Evolutionary conservation across 768 basidiomycete species (phyloP), one percentile per base, ranked within the genome.

Genomic region (Boletus fagicola): DNA sequence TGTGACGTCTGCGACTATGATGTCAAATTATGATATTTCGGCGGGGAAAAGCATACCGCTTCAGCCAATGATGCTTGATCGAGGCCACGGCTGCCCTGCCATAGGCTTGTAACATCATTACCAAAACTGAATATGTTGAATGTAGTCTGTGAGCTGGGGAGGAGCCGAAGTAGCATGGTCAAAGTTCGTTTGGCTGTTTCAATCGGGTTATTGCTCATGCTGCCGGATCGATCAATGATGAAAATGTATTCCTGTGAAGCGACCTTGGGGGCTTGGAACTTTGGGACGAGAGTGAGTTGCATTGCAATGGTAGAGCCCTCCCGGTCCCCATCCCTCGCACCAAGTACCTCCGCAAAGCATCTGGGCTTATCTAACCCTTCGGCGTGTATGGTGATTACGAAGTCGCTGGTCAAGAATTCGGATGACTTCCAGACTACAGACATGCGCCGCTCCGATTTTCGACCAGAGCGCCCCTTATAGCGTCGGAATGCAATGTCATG

Each of bases 41-140:
- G 42, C 20, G 28, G 5, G 50, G 46, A 39, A 50, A 30, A 24
- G 26, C 49, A 69, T 78, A 71, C 63, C 76, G 81, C 81, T 33
- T 62, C 42, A 1, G 40, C 42, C 59, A 84, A 56, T 11, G 67
- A 67, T 0, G 38, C 20, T 45, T 61, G 61, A 54, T 68, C 58
- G 49, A 80, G 80, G 0, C 13, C 20, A 24, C 57, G 58, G 51
- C 80, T 78, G 0, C 24, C 43, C 0, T 38, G 24, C 79, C 79
- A 83, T 4, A 83, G 60, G 9, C 64, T 45, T 5, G 56, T 58
- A 6, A 66, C 66, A 0, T 12, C 0, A 11, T 1, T 48, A 0
- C 82, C 83, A 62, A 87, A 87, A 52, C 78, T 79, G 53, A 82
- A 75, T n/a, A 87, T 73, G 51, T 87, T 87, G 73, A 87, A 83